These are phyloP conservation scores for Abrus pulchellus DNA, from an alignment of 306 rosid species.

Conservation along the genomic window DNA sequence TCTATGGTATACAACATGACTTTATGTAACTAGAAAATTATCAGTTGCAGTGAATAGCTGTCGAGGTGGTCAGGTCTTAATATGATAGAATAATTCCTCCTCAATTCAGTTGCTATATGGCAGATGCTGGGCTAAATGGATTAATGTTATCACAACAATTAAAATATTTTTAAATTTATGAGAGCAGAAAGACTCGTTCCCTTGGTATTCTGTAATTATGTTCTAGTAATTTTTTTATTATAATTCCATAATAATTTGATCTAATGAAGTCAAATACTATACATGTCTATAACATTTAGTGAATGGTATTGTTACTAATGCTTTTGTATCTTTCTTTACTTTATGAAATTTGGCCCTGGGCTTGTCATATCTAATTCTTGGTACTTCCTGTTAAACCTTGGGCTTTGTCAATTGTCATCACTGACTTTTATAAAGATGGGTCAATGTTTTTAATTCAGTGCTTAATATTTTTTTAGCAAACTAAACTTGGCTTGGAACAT, in stretches of 20 bases:
- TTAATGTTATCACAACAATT: background rate
- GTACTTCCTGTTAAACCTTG: constrained; percentile 18
- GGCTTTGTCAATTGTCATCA: constrained; percentile 20
- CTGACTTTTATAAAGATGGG: background rate
- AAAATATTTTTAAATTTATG: background rate
- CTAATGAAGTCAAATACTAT: constrained; percentile 22
- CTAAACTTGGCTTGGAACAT: constrained; percentile 15
- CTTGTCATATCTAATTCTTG: constrained; percentile 19
- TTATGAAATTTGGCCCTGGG: constrained; percentile 20
- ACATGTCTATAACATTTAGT: constrained; percentile 13
- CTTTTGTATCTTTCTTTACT: constrained; percentile 13
- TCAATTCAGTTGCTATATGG: background rate
- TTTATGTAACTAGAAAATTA: constrained; percentile 2
- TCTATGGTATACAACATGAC: background rate
- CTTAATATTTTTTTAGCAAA: background rate
- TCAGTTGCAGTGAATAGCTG: background rate
- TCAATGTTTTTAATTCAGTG: background rate
- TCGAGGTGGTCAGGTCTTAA: background rate
- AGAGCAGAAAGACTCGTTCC: constrained; percentile 14
- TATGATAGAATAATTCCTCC: background rate
- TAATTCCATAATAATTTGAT: constrained; percentile 1
- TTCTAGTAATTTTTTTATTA: background rate
- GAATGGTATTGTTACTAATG: background rate
- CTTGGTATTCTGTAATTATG: constrained; percentile 1
- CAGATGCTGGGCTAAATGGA: background rate